These are phyloP conservation scores for Colletotrichum sp. DNA, from an alignment of 2,329 filamentous ascomycete species.

Conservation along the genomic window DNA sequence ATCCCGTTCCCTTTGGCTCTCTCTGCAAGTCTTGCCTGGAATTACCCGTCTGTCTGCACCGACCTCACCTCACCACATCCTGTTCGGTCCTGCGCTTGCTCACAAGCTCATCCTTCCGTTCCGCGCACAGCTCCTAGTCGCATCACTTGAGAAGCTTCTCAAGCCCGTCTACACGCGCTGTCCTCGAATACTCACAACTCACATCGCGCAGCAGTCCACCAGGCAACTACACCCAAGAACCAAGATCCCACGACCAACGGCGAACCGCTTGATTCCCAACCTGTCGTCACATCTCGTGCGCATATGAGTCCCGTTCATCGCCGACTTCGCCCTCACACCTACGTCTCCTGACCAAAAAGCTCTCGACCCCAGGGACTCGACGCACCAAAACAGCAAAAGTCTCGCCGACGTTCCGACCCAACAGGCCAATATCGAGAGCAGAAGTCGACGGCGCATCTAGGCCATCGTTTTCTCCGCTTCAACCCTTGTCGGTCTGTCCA, in stretches of 20 bases:
- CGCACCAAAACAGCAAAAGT: background rate
- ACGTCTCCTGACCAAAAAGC: background rate
- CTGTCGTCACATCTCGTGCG: background rate
- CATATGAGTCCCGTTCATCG: background rate
- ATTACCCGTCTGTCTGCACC: background rate
- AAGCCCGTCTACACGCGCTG: background rate
- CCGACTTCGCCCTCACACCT: background rate
- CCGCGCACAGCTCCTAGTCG: background rate
- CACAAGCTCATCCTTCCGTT: background rate
- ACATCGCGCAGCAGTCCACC: background rate
- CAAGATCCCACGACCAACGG: background rate
- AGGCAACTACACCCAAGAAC: background rate
- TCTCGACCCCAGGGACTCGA: background rate
- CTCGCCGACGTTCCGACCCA: background rate
- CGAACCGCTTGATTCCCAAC: background rate
- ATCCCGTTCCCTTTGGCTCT: background rate
- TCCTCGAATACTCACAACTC: slow-evolving; percentile 5
- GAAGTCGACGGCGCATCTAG: slow-evolving; percentile 1
- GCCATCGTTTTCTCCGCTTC: slow-evolving; percentile 8
- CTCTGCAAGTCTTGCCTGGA: background rate
- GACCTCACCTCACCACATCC: background rate
- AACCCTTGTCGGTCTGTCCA: slow-evolving; percentile 13
- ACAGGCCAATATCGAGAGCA: background rate
- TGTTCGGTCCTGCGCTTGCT: background rate
- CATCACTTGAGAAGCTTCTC: background rate